Conservation (phyloP, 2,329 filamentous ascomycete genomes). For the Verticillium albo-atrum region DNA sequence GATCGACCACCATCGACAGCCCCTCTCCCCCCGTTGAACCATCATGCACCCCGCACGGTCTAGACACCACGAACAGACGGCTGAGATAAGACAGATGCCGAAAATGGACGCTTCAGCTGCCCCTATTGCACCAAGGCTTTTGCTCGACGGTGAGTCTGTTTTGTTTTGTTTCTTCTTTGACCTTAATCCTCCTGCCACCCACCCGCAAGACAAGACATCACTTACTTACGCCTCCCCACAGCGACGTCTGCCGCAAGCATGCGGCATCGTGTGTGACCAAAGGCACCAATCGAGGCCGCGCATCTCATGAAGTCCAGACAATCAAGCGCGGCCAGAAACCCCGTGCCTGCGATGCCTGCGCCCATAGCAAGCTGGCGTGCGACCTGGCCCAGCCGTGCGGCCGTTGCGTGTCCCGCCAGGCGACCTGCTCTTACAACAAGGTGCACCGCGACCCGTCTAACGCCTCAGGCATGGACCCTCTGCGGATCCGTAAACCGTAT, state of each 20-base stretch:
- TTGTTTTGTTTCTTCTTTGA: not conserved
- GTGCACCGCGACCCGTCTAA: not conserved
- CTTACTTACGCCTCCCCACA: conserved; percentile 1
- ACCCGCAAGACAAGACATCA: not conserved
- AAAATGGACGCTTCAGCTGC: conserved; percentile 10
- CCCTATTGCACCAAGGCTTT: conserved; percentile 15
- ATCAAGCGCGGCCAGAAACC: conserved; percentile 21
- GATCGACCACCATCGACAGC: not conserved
- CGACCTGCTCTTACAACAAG: conserved; percentile 15
- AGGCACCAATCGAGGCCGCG: conserved; percentile 1
- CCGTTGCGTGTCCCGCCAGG: conserved; percentile 15
- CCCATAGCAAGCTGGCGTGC: conserved; percentile 21
- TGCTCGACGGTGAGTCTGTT: conserved; percentile 10
- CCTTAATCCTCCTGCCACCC: not conserved
- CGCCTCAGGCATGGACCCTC: not conserved
- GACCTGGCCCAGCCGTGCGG: conserved; percentile 18
- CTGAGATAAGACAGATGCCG: conserved; percentile 2
- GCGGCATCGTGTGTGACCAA: conserved; percentile 15
- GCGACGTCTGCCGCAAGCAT: conserved; percentile 22
- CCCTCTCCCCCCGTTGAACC: not conserved
- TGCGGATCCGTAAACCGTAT: not conserved
- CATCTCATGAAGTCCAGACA: conserved; percentile 7
- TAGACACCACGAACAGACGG: not conserved
- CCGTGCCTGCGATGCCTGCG: conserved; percentile 22
- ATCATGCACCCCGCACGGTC: not conserved